phyloP scores from a whole-genome alignment of 352 stramenopile species.

The Pythium scleroteichum region DNA sequence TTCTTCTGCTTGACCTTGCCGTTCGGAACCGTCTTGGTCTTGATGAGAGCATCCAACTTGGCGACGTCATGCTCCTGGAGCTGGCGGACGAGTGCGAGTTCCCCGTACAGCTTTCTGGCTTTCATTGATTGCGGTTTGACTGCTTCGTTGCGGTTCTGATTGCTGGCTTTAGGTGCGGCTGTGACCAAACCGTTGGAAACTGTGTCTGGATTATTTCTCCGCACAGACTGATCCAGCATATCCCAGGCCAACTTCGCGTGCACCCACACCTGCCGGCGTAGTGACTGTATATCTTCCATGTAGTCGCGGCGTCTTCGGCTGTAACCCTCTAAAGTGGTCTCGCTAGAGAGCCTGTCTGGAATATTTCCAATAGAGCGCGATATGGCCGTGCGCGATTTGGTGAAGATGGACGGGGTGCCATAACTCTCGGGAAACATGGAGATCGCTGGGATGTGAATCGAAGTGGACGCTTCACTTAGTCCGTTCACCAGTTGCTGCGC shows the following conservation, averaged over 20 bases:
- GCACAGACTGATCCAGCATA: neutral
- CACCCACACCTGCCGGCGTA: neutral
- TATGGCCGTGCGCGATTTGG: neutral
- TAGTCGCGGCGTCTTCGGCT: neutral
- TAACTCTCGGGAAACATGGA: neutral
- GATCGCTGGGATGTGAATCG: neutral
- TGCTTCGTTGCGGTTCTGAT: neutral
- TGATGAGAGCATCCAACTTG: neutral
- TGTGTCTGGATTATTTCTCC: neutral
- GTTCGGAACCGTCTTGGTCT: constrained; percentile 4
- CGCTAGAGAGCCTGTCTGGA: neutral
- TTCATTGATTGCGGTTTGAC: constrained; percentile 15
- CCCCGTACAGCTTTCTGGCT: constrained; percentile 22
- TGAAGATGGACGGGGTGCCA: neutral
- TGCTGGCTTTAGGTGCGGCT: constrained; percentile 1
- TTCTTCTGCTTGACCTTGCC: constrained; percentile 11
- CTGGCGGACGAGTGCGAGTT: constrained; percentile 16
- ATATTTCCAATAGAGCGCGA: neutral
- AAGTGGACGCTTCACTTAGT: neutral
- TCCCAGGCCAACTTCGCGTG: constrained; percentile 4
- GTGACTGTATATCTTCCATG: neutral
- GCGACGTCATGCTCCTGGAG: constrained; percentile 10
- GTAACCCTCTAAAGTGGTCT: constrained; percentile 1
- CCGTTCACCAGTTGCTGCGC: neutral
- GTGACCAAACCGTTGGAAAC: neutral